Evolutionary conservation across 129 eudicot species (phyloP).

Genomic region (Helianthus tuberosus): DNA sequence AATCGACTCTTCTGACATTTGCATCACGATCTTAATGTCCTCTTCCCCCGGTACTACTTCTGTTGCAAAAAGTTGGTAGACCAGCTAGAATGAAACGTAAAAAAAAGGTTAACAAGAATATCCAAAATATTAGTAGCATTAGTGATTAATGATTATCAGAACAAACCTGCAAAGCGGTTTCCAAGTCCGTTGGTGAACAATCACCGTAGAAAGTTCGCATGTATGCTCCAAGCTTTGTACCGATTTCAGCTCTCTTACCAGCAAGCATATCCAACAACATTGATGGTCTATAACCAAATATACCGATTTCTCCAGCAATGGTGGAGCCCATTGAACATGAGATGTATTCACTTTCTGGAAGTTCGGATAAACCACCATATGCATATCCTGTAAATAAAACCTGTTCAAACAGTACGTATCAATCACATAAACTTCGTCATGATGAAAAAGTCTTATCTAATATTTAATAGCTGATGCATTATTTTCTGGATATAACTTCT

Average conservation of each 20-base stretch:
- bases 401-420: slow-evolving; percentile 46
- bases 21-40: slow-evolving; percentile 83
- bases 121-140: neutral
- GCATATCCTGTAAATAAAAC: slow-evolving; percentile 88
- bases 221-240: slow-evolving; percentile 91
- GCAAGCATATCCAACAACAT: slow-evolving; percentile 94
- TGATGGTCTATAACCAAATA: slow-evolving; percentile 89
- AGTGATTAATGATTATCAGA: neutral
- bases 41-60: slow-evolving; percentile 80
- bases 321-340: slow-evolving; percentile 95
- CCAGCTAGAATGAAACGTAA: slow-evolving; percentile 57
- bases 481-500: neutral
- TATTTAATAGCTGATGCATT: neutral
- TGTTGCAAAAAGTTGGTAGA: slow-evolving; percentile 86
- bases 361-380: slow-evolving; percentile 97
- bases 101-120: neutral
- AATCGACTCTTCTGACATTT: slow-evolving; percentile 91
- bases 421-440: slow-evolving; percentile 21
- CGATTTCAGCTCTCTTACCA: slow-evolving; percentile 95
- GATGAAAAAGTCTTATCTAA: neutral
- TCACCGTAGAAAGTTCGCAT: slow-evolving; percentile 93
- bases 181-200: slow-evolving; percentile 95
- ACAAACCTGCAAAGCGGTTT: slow-evolving; percentile 92
- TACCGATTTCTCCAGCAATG: slow-evolving; percentile 94
- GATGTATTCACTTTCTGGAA: slow-evolving; percentile 79